phyloP scores from a whole-genome alignment of 495 filamentous ascomycete genomes.

The Penicillium coprophilum region DNA sequence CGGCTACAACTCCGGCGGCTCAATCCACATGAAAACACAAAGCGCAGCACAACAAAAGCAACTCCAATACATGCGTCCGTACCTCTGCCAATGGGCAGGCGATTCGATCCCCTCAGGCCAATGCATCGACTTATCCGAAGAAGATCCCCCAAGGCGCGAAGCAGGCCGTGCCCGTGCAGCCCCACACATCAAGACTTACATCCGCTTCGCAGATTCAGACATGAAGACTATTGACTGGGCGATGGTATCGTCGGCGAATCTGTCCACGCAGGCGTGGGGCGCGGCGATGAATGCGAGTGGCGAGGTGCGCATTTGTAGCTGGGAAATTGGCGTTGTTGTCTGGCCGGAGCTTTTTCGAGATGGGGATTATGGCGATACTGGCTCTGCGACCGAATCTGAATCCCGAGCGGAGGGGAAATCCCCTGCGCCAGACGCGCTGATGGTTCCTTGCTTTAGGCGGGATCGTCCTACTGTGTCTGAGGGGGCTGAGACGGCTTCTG shows the following conservation, averaged over 20 bases:
- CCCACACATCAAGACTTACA: slow-evolving; percentile 90
- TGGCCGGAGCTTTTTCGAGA: slow-evolving; percentile 68
- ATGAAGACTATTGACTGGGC: slow-evolving; percentile 75
- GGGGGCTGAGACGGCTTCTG: slow-evolving; percentile 7
- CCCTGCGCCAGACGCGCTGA: slow-evolving; percentile 38
- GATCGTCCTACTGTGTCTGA: slow-evolving; percentile 45
- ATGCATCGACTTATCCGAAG: slow-evolving; percentile 17
- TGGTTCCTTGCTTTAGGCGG: slow-evolving; percentile 67
- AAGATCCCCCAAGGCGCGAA: slow-evolving; percentile 28
- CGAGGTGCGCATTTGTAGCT: slow-evolving; percentile 72
- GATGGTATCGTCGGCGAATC: slow-evolving; percentile 78
- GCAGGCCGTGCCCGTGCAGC: slow-evolving; percentile 74
- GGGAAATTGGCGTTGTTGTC: slow-evolving; percentile 81
- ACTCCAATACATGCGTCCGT: slow-evolving; percentile 66
- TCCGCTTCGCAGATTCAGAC: slow-evolving; percentile 58
- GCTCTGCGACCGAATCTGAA: not conserved
- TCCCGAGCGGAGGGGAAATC: not conserved
- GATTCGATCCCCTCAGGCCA: slow-evolving; percentile 24
- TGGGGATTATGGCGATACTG: slow-evolving; percentile 15
- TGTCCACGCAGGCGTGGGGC: slow-evolving; percentile 93
- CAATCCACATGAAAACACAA: slow-evolving; percentile 79
- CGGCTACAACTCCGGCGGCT: slow-evolving; percentile 74
- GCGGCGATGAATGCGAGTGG: slow-evolving; percentile 50
- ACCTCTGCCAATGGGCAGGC: slow-evolving; percentile 71
- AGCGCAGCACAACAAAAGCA: slow-evolving; percentile 70